Evolutionary conservation across 192 early-diverging fungal species (phyloP), one percentile per base, ranked within the genome.

Genomic region (Glomus cerebriforme): DNA sequence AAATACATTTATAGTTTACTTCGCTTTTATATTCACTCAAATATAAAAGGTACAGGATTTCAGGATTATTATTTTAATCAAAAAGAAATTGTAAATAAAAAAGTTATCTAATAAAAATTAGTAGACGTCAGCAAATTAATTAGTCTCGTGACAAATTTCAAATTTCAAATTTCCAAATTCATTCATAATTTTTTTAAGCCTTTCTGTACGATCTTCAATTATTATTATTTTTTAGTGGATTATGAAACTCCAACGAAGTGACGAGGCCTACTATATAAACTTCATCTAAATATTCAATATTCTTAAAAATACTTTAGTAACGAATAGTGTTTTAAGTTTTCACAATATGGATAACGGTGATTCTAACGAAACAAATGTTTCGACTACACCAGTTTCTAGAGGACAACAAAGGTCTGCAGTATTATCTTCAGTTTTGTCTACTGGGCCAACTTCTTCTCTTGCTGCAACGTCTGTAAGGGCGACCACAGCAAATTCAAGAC

Each of bases 381-480:
- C 49, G 15, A 15, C 73, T 7, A 29, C 73, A 13, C 58, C 73
- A 39, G n/a, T 22, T 15, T 22, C 37, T 31, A 26, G 63, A 19
- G n/a, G 54, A 59, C 62, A 60, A 19, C 27, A 26, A 3, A 49
- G 58, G 17, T 32, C 65, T n/a, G 39, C 64, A 17, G 77, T 78
- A 22, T 26, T 68, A 15, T 70, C 77, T 34, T 66, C 77, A 35
- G 77, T 78, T 59, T 37, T 66, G 7, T 49, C 77, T 22, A 26
- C 59, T 26, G 45, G 31, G 0, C 66, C 66, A 34, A 70, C 24
- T 22, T 37, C 77, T 54, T 32, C 77, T 7, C 3, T 78, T 78
- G 67, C 77, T 70, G 39, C 66, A n/a, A 37, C 77, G 9, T 78
- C 77, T 1, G 67, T 78, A 37, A 31, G 77, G 24, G 77, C 66